Conservation (phyloP, 257 asterid species). For the Pogostemon cablin region DNA sequence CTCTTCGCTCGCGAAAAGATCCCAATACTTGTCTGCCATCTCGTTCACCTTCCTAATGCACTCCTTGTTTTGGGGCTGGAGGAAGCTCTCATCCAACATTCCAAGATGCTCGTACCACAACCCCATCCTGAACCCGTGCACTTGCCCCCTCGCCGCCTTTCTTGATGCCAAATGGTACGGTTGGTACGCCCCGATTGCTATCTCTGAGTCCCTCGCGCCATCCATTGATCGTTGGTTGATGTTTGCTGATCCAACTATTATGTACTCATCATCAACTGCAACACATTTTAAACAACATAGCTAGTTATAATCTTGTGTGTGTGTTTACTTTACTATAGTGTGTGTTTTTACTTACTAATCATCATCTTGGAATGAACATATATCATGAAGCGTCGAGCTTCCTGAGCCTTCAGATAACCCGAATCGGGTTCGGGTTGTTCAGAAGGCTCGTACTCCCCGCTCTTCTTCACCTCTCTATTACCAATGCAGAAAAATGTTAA, state of each 20-base stretch:
- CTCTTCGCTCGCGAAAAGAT: constrained; percentile 52
- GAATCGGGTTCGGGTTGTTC: constrained; percentile 75
- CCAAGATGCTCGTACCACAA: constrained; percentile 94
- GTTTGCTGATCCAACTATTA: constrained; percentile 88
- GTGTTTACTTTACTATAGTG: too few species aligned
- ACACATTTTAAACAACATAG: neutral
- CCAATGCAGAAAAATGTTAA: constrained; percentile 84
- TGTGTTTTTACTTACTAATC: constrained; percentile 57
- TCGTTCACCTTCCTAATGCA: constrained; percentile 59
- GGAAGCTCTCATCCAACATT: constrained; percentile 73
- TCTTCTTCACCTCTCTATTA: constrained; percentile 73
- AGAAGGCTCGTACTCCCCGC: constrained; percentile 74
- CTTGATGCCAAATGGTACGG: constrained; percentile 61
- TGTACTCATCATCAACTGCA: constrained; percentile 90
- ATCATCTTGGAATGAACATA: constrained; percentile 94
- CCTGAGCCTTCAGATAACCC: constrained; percentile 68
- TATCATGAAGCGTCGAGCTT: constrained; percentile 89
- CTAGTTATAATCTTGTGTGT: too few species aligned
- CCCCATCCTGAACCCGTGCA: constrained; percentile 89
- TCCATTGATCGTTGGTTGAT: constrained; percentile 97
- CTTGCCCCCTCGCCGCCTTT: constrained; percentile 74
- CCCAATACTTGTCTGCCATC: constrained; percentile 73
- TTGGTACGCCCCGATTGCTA: constrained; percentile 88
- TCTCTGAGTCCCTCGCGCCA: constrained; percentile 87
- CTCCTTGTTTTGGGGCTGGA: constrained; percentile 55